Base-by-base conservation (phyloP, 1,284 basidiomycete genomes). In the Apiotrichum akiyoshidainum region DNA sequence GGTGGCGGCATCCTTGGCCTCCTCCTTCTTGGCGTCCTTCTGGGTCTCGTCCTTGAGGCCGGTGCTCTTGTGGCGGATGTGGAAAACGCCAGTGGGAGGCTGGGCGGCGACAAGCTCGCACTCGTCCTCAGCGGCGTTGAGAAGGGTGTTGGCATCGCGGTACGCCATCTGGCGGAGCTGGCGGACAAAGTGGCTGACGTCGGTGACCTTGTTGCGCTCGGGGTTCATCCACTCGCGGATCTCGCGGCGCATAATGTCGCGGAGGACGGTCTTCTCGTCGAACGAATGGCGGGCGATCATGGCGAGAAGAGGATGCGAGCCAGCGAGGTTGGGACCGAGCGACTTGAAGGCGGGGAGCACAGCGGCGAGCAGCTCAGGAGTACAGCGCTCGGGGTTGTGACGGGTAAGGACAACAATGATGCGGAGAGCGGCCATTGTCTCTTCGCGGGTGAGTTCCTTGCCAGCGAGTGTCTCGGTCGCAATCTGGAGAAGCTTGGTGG, bases 241-340 rank as follows among this genome's bases (percentile, higher is more conserved):
- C 66, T 93, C 89, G 61, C 89, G 86, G 26, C 84, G 83, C 86
- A 99, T 94, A 61, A 90, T 83, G 8, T 81, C 80, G 55, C 85
- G 83, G 35, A 98, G 75, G 1, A 84, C 84, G 8, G 78, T 71
- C 6, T 81, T 71, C 65, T 93, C 89, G 77, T 99, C 96, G 54
- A 95, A 85, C 54, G 92, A 80, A 73, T 99, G 95, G 4, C 96
- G 88, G 19, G 97, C 80, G 58, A 98, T 88, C 69, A 90, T 89
- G 21, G 88, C 86, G 49, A 92, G 84, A 73, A 93, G 90, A 0
- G 89, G 86, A 58, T 92, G 90, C 64, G 87, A 89, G 33, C 88
- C 86, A 46, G 44, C 56, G 53, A 71, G 62, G 63, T 64, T 72
- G 58, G 57, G 51, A 17, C 42, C 46, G 0, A 86, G 81, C 9